These are phyloP conservation scores for Colletotrichum sp. DNA, from an alignment of 2,329 filamentous ascomycete species.

Conservation along the genomic window DNA sequence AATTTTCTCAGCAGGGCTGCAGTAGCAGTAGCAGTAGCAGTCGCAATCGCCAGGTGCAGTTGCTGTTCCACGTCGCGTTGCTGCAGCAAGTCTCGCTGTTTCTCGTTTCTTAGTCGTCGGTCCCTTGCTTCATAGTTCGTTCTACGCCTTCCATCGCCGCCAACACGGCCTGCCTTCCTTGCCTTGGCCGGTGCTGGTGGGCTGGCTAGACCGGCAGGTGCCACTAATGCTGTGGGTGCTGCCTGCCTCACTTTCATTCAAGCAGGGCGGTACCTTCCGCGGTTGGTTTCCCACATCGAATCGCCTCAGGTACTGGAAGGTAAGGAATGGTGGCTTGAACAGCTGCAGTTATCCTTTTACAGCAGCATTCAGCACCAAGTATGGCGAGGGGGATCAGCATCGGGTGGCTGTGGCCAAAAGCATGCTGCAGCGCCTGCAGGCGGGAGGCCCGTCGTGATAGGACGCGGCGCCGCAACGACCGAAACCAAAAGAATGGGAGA, in stretches of 20 bases:
- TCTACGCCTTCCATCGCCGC: background rate
- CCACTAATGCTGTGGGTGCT: background rate
- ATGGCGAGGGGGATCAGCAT: background rate
- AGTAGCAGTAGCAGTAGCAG: background rate
- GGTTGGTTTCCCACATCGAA: background rate
- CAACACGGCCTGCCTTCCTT: background rate
- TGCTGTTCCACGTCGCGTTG: background rate
- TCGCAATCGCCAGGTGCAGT: background rate
- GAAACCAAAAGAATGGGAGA: constrained; percentile 1
- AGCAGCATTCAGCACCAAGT: background rate
- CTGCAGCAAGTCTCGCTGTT: constrained; percentile 3
- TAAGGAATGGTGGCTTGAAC: background rate
- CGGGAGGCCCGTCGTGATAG: constrained; percentile 9
- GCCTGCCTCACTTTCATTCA: background rate
- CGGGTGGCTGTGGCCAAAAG: constrained; percentile 1
- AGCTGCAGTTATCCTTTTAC: background rate
- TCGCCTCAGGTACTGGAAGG: no score
- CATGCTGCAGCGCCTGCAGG: background rate
- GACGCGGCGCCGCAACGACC: background rate
- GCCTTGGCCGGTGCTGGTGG: background rate
- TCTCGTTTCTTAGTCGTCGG: background rate
- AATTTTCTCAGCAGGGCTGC: constrained; percentile 3
- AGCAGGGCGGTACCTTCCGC: background rate
- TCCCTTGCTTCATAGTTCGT: background rate
- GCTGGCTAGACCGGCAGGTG: background rate